Evolutionary conservation across 371 early-diverging fungal genomes (phyloP), one percentile per base, ranked within the genome.

Genomic region (Rhizopus microsporus): DNA sequence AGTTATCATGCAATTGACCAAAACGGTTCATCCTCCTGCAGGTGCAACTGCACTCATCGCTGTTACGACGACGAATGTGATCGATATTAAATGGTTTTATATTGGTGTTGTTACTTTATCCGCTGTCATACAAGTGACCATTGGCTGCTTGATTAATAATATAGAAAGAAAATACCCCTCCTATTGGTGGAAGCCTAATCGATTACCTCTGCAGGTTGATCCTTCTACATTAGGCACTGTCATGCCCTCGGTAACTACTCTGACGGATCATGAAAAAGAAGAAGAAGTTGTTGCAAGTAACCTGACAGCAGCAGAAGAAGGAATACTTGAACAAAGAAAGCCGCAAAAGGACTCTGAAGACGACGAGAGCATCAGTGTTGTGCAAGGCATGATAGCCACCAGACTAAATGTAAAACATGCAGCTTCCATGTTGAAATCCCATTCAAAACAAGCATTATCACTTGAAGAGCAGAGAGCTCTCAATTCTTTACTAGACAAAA

Each of bases 21-120:
- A 81, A 37, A 87, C 86, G 0, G 80, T 88, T 6, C 91, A 92
- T 48, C 91, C 92, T 10, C 92, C 92, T 5, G 89, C 83, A 3
- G 78, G 78, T 10, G 91, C 92, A 0, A 83, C 92, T 0, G 87
- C 91, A 0, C 65, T 89, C 47, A 74, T 91, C 32, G 88, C 88
- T 5, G 79, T 78, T 4, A 62, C 76, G 0, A 74, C 80, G 5
- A 37, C 57, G 1, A 68, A 51, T 3, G 71, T 83, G 16, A 68
- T 75, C 3, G 66, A 72, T 0, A 69, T 86, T 0, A 83, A 86
- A 0, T 89, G 82, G 66, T 68, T 82, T 57, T 90, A 83, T 54
- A 78, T 89, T 52, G 77, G 82, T 10, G 63, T 85, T 9, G 81
- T 88, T 7, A 61, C 67, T 0, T 47, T 90, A 3, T 82, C 83